Conservation (phyloP, 306 rosid genomes). For the Abrus pulchellus region DNA sequence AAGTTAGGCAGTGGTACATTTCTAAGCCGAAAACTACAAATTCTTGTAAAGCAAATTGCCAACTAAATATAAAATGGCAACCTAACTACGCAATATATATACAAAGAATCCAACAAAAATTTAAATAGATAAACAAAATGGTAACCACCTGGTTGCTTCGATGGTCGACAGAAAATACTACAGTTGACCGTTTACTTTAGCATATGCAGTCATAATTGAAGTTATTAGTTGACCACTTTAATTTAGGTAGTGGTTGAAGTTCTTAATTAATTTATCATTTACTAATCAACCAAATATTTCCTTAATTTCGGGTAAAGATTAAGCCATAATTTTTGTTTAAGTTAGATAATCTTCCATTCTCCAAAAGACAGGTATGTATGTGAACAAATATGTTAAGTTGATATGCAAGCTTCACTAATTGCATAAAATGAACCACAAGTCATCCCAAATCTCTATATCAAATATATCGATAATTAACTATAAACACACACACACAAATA, state of each 20-base stretch:
- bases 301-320: background rate
- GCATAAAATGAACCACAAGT: no score
- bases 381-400: background rate
- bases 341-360: background rate
- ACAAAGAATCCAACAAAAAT: background rate
- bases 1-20: constrained; percentile 17
- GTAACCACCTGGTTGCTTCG: constrained; percentile 12
- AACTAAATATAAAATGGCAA: background rate
- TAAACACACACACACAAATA: no score
- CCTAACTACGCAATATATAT: background rate
- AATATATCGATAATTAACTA: no score
- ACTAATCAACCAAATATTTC: background rate
- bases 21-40: background rate
- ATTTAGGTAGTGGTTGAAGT: background rate
- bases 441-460: no score
- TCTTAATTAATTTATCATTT: background rate
- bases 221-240: constrained; percentile 28
- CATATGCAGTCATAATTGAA: background rate
- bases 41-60: constrained; percentile 32
- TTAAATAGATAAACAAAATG: background rate
- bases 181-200: constrained; percentile 27
- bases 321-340: background rate
- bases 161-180: background rate
- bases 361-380: background rate
- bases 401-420: no score